A percentile compares a stretch with the other conserved stretches of the same genome.
phyloP scores from a whole-genome alignment of 495 filamentous ascomycete genomes.

The Aspergillus mulundensis region DNA sequence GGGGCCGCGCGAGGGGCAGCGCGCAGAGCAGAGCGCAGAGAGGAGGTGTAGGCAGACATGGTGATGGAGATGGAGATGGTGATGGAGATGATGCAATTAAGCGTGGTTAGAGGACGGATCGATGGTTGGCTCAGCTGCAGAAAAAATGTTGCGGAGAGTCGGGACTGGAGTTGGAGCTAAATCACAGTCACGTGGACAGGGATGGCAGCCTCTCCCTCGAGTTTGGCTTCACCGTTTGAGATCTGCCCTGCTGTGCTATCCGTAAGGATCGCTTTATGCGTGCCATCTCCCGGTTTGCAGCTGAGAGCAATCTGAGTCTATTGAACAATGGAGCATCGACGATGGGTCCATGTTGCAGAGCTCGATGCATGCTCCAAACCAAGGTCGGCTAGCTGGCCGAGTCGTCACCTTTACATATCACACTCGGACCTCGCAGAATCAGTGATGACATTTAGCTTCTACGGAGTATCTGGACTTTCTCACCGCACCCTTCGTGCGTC shows the following conservation, averaged over 20 bases:
- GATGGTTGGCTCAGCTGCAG: not conserved
- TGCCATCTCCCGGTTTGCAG: not conserved
- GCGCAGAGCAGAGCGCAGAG: conserved; percentile 35
- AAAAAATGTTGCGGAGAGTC: not conserved
- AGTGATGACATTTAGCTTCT: too few species aligned
- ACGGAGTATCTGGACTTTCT: not conserved
- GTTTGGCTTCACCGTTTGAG: not conserved
- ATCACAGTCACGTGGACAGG: not conserved
- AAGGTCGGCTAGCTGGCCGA: not conserved
- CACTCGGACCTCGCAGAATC: not conserved
- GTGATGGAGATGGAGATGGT: not conserved
- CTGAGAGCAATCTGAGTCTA: not conserved
- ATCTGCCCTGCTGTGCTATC: not conserved
- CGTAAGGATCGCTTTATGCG: not conserved
- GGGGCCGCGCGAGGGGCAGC: conserved; percentile 31
- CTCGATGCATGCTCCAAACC: not conserved
- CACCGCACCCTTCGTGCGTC: conserved; percentile 11
- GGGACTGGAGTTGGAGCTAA: not conserved
- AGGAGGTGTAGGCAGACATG: conserved; percentile 49
- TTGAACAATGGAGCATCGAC: not conserved
- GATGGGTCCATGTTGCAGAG: not conserved
- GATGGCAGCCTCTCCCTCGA: not conserved
- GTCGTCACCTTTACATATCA: not conserved
- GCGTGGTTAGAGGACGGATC: not conserved
- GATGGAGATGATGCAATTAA: conserved; percentile 22